Base-by-base conservation (phyloP, 176 grass and related monocot species). In the Phragmites australis region DNA sequence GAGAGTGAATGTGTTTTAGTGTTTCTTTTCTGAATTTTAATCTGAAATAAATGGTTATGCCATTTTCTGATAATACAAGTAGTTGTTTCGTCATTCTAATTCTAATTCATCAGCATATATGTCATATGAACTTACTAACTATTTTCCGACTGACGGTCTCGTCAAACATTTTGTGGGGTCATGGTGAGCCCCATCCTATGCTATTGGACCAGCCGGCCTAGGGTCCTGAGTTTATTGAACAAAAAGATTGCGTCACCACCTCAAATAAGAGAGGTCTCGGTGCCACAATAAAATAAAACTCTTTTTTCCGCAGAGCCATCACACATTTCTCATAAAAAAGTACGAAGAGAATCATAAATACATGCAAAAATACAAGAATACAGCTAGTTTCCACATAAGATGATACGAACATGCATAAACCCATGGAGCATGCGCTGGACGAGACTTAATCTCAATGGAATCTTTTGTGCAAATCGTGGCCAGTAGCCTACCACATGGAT, bases 401-500 rank as follows among this genome's bases (percentile, higher is more conserved):
- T 43, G 18, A 52, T 55, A 55, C n/a, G n/a, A n/a, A 19, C 56
- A 79, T 72, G 75, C 57, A 31, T 5, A 11, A 70, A 50, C 7
- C n/a, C 27, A 13, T 25, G 40, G 61, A 66, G 18, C 61, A 41
- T 76, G 85, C 53, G 64, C 23, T 82, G 71, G 78, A 73, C 46
- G 59, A 45, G 68, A 57, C 50, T 58, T 17, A 37, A 65, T 45
- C 5, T 37, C 12, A 31, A 63, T 66, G 72, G 85, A 82, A 87
- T 87, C 85, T 89, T 74, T 89, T 44, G 27, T 75, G 81, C 81
- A 43, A 51, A 84, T 32, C n/a, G 68, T 68, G 81, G 32, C 43
- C 53, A 61, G 29, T 51, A 42, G 43, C 61, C 60, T 21, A 63
- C 50, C 86, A 84, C 86, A 74, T 87, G 79, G 61, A 69, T 50